Conservation (phyloP, 129 eudicot genomes). For the Scalesia atractyloides region DNA sequence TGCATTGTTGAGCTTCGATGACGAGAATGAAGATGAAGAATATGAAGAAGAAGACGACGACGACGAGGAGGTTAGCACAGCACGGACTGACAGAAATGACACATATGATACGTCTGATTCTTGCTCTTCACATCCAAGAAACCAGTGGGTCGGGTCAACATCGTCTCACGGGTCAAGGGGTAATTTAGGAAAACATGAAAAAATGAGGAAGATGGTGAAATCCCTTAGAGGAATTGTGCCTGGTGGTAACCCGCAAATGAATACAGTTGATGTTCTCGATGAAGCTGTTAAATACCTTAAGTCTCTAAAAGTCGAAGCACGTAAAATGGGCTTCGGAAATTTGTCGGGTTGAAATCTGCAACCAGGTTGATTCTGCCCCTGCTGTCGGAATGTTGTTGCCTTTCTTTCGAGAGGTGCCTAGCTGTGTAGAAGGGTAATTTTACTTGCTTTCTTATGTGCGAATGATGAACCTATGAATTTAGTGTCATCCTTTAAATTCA, state of each 20-base stretch:
- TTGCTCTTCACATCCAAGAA: constrained; percentile 44
- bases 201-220: constrained; percentile 71
- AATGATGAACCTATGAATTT: constrained; percentile 23
- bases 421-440: constrained; percentile 26
- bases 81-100: constrained; percentile 44
- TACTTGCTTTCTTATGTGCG: constrained; percentile 21
- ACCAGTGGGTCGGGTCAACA: constrained; percentile 34
- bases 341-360: constrained; percentile 24
- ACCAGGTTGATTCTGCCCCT: constrained; percentile 14
- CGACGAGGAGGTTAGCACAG: constrained; percentile 72
- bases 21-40: constrained; percentile 38
- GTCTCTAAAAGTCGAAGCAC: constrained; percentile 76
- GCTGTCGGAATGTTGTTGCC: constrained; percentile 17
- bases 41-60: constrained; percentile 55
- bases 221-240: constrained; percentile 73
- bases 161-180: constrained; percentile 35
- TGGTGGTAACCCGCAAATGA: constrained; percentile 62
- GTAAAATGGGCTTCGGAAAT: constrained; percentile 58
- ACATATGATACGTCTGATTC: constrained; percentile 58
- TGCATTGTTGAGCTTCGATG: constrained; percentile 68
- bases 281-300: constrained; percentile 86
- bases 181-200: constrained; percentile 50
- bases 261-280: constrained; percentile 68
- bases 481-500: not conserved
- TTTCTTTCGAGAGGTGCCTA: constrained; percentile 9